Evolutionary conservation across 139 green algal species (phyloP), one percentile per base, ranked within the genome.

Genomic region (Micromonas pusilla): DNA sequence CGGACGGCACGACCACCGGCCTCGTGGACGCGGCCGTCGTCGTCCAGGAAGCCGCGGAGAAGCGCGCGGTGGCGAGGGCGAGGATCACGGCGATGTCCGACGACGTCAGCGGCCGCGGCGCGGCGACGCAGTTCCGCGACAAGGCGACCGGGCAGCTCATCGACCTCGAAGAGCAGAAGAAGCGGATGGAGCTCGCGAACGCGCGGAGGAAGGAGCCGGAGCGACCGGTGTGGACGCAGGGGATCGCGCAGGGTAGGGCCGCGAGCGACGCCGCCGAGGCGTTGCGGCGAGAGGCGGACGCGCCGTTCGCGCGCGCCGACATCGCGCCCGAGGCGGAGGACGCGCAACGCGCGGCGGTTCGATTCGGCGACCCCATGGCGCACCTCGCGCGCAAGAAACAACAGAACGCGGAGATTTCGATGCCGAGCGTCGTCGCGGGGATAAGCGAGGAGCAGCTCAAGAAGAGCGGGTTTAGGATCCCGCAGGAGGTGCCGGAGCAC

Each of bases 401-500:
- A 20, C 82, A 81, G 52, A 21, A 52, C 36, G 52, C 60, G 19
- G 75, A 71, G 19, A 70, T 82, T 4, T 83, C 45, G 9, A 67
- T 77, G 13, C 45, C 82, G 32, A 60, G 72, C 19, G 65, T 89
- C 5, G 83, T 84, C 3, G 65, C 82, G 31, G 80, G 77, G 0
- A 83, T 86, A 54, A 1, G 65, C 70, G 39, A 79, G 93, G 75
- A 84, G 83, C 54, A 89, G 86, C 34, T 86, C 79, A 67, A 87
- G 86, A 52, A 80, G 72, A 52, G 26, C 64, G 94, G 94, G 19
- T 98, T 97, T 72, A 85, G 84, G 36, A 85, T 99, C 0, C 95
- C 95, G 1, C 90, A 96, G 72, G 91, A 93, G 26, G 86, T 99
- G n/a, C 95, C 94, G 1, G 70, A 83, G 6, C 91, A 99, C 88